These are phyloP conservation scores for Colletotrichum sp. DNA, from an alignment of 2,329 filamentous ascomycete species.

Conservation along the genomic window DNA sequence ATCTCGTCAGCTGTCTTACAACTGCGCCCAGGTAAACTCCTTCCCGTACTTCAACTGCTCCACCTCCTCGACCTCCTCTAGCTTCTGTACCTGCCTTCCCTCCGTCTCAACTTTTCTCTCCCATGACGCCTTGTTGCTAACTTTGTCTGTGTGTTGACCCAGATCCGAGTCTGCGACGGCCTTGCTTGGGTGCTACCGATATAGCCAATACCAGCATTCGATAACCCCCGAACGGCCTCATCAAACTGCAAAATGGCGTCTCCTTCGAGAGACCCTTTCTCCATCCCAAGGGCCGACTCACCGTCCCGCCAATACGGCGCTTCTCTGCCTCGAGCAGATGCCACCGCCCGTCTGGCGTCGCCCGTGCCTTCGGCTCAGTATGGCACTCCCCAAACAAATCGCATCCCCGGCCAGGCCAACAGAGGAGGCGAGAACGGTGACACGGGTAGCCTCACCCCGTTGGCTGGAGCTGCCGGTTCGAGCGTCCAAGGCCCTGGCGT, in stretches of 20 bases:
- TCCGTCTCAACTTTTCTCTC: not conserved
- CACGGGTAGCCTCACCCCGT: constrained; percentile 61
- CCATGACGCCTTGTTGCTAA: constrained; percentile 13
- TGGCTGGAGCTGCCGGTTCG: constrained; percentile 66
- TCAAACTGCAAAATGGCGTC: constrained; percentile 36
- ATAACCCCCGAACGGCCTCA: not conserved
- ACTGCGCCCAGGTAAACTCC: constrained; percentile 12
- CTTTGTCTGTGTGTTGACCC: constrained; percentile 16
- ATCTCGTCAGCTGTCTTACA: constrained; percentile 21
- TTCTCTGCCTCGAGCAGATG: constrained; percentile 58
- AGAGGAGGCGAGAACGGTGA: constrained; percentile 41
- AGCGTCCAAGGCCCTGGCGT: constrained; percentile 78
- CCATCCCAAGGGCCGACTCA: constrained; percentile 31
- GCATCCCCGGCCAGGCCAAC: constrained; percentile 41
- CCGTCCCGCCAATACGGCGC: constrained; percentile 46
- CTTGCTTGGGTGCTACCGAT: constrained; percentile 10
- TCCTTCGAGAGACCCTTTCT: constrained; percentile 41
- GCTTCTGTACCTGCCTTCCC: not conserved
- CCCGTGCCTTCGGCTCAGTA: constrained; percentile 51
- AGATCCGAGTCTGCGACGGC: constrained; percentile 15
- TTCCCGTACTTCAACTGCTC: constrained; percentile 1
- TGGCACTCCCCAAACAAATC: constrained; percentile 48
- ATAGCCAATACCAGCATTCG: not conserved
- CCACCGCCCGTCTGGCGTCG: constrained; percentile 66
- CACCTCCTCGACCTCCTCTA: not conserved